phyloP scores from a whole-genome alignment of 2,329 filamentous ascomycete genomes.

The Scedosporium minutisporum region DNA sequence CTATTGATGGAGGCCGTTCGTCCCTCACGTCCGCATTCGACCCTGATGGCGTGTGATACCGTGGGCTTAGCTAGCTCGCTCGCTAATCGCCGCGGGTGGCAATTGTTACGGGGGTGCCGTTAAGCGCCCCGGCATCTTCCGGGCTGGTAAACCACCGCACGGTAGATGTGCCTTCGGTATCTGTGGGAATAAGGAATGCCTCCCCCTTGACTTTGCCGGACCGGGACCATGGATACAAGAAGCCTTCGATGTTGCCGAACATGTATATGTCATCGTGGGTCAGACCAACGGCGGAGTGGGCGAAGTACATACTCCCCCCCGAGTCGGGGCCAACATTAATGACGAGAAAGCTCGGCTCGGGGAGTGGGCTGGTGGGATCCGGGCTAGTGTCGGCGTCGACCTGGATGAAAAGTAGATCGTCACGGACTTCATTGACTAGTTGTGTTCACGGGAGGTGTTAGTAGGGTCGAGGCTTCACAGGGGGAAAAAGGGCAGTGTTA shows the following conservation, averaged over 20 bases:
- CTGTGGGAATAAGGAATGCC: not conserved
- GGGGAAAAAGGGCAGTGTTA: too few species aligned
- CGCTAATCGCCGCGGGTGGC: not conserved
- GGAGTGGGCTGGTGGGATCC: not conserved
- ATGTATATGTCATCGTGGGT: conserved; percentile 8
- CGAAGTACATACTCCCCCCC: conserved; percentile 8
- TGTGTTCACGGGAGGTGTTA: not conserved
- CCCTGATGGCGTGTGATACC: not conserved
- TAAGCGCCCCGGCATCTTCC: not conserved
- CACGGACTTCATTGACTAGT: not conserved
- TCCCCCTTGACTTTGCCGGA: not conserved
- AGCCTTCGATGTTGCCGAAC: conserved; percentile 6
- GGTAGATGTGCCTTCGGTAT: not conserved
- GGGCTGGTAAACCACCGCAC: not conserved
- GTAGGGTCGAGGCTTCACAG: not conserved
- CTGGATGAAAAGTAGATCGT: conserved; percentile 11
- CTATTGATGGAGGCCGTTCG: too few species aligned
- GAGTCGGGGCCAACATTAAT: conserved; percentile 10
- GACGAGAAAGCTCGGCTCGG: conserved; percentile 13
- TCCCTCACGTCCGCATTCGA: not conserved
- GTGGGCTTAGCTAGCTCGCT: not conserved
- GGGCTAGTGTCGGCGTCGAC: not conserved
- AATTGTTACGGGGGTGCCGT: not conserved
- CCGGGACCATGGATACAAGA: not conserved
- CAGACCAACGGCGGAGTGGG: conserved; percentile 10